phyloP scores from a whole-genome alignment of 306 rosid genomes.

The Alnus glutinosa region DNA sequence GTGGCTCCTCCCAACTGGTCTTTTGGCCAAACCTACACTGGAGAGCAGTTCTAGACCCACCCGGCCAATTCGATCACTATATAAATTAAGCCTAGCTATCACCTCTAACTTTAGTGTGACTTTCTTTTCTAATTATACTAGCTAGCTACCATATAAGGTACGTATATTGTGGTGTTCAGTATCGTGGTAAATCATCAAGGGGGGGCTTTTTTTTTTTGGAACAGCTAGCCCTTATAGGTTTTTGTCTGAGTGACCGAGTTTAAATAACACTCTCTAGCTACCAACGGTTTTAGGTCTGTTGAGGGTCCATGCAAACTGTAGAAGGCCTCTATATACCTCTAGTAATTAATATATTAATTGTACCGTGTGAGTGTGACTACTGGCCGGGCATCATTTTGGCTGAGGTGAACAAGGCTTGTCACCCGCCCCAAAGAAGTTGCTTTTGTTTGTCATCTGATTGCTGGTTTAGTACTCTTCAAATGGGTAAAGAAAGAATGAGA shows the following conservation, averaged over 20 bases:
- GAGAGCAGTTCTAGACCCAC: conserved; percentile 7
- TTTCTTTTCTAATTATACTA: not conserved
- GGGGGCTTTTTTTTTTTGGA: not conserved
- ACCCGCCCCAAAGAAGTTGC: conserved; percentile 3
- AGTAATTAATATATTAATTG: not conserved
- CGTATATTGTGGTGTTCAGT: not conserved
- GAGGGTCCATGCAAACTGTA: not conserved
- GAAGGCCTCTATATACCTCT: not conserved
- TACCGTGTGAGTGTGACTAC: not conserved
- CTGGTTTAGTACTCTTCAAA: not conserved
- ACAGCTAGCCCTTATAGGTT: not conserved
- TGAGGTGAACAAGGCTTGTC: conserved; percentile 1
- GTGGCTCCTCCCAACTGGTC: not conserved
- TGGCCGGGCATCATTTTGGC: conserved; percentile 5
- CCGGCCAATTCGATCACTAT: not conserved
- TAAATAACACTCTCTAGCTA: not conserved
- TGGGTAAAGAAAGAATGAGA: not conserved
- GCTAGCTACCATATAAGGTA: not conserved
- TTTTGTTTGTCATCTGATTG: conserved; percentile 4
- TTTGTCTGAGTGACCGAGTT: not conserved
- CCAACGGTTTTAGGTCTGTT: not conserved
- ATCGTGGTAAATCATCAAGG: not conserved
- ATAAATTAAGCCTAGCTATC: not conserved
- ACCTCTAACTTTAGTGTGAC: conserved; percentile 10
- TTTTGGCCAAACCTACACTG: conserved; percentile 16